Evolutionary conservation across 192 early-diverging fungal species (phyloP), one percentile per base, ranked within the genome.

Genomic region (Umbelopsis vinacea): DNA sequence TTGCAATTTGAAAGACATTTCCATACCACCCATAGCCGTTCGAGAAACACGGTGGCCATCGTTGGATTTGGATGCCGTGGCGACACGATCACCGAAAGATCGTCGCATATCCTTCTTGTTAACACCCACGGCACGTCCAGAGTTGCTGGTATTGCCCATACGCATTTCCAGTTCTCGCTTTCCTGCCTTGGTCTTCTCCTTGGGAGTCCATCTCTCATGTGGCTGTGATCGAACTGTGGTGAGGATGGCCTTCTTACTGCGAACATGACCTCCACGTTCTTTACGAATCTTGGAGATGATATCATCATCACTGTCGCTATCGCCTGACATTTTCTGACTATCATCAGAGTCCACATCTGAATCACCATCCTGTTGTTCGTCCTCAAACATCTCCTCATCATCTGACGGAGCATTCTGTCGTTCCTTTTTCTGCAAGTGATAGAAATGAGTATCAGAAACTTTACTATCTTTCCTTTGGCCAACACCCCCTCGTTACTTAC

Each of bases 1-100:
- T 46, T 80, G 72, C 24, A 75, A 60, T 68, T 77, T 83, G 70
- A 83, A 83, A 21, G 76, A 52, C 82, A 83, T 83, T 69, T 80
- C 76, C 82, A 83, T 83, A 38, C 76, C 79, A 50, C 82, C 79
- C 71, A 78, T 75, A 52, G 68, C 71, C 53, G 71, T 75, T 47
- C 76, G 47, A 47, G 78, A 75, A n/a, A 79, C 48, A 33, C 74
- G 71, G n/a, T 79, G 74, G 12, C 74, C 74, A 10, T 75, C 68
- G 38, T 53, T 69, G 22, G 52, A 50, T 38, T 68, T 66, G 26
- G 46, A 50, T 24, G 47, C 52, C 21, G 69, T 57, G 6, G 69
- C 43, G 17, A 79, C 29, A 10, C 78, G 69, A 14, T 66, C 33
- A 38, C 67, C 78, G 67, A 79, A 79, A 21, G 74, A 73, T 70